Evolutionary conservation across 164 flowering plant genomes (phyloP), one percentile per base, ranked within the genome.

Genomic region (Vitis rupestris): DNA sequence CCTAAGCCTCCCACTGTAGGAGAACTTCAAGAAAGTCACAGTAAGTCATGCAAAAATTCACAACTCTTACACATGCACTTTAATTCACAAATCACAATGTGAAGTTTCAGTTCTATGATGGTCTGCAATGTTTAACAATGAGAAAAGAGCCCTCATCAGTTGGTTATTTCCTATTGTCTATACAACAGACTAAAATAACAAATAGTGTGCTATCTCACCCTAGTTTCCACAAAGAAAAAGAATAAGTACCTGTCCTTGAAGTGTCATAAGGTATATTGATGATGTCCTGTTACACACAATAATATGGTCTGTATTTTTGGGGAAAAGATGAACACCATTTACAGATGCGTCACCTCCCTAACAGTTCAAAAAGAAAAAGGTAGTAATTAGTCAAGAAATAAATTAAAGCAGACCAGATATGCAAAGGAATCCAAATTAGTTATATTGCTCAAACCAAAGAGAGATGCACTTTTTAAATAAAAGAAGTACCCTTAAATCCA

Each of bases 301-400:
- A 62, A 96, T 82, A 71, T 93, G 98, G 72, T 93, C 98, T 2
- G 90, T 63, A 75, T 84, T 92, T 79, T 96, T 96, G 4, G 99
- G 96, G 83, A 78, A 96, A 61, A 96, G 86, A 85, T 89, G 97
- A 64, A 96, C 90, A 60, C 97, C 92, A 74, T 93, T 92, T 56
- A 93, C 99, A 67, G 97, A 85, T 72, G 99, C 97, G 82, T 96
- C 99, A 78, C 97, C 97, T 53, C 98, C 99, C 99, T 96, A 71
- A 31, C 12, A 60, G 8, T 62, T n/a, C 67, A 73, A 75, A 65
- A 48, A 37, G 16, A 73, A 66, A 71, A 60, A 58, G 52, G 59
- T 8, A 75, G 47, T 1, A 49, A 50, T 8, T 48, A 63, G 68
- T 13, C 17, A 61, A 29, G 60, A 52, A 31, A 64, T 14, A 14